Base-by-base conservation (phyloP, 1,139 yeast genomes). In the Yamadazyma buinensis region DNA sequence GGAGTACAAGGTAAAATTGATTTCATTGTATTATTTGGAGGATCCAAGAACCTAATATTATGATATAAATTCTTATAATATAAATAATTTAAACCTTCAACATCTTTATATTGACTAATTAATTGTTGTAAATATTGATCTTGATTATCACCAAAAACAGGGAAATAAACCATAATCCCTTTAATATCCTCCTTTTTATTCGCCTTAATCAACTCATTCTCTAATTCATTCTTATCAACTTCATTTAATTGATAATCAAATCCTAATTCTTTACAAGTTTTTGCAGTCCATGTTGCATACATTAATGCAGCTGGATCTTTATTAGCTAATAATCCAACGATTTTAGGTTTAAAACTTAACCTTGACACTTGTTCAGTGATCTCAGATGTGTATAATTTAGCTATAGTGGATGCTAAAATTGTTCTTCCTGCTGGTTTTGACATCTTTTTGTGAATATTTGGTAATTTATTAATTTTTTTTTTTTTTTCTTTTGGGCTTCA, bases 151-250 rank as follows among this genome's bases (percentile, higher is more conserved):
- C 96, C 96, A 61, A 87, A 92, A 3, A 92, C 97, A 1, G 98
- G 98, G 74, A 90, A 92, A 59, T 92, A 92, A n/a, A 92, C 92
- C 88, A 92, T 88, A 46, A 92, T 92, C 20, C 98, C 98, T 54
- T 87, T 83, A 23, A 92, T 87, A 1, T 58, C 49, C 36, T 75
- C 78, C 51, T 90, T 94, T 22, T 71, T 69, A 57, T 92, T 92
- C 39, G 97, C 97, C 33, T 74, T 77, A 36, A 88, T 75, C 41
- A 92, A 77, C 21, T 80, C 81, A 44, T 81, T 88, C 58, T 92
- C 98, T 42, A 92, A 70, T 26, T 82, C 84, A 48, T 92, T 95
- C 57, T 84, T 86, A 46, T 75, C 78, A 9, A 84, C 80, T 43
- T 72, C 71, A 33, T 87, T 67, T 45, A 94, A 65, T 54, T 88